Evolutionary conservation across 2,329 filamentous ascomycete genomes (phyloP).

Genomic region (Aspergillus sp.): DNA sequence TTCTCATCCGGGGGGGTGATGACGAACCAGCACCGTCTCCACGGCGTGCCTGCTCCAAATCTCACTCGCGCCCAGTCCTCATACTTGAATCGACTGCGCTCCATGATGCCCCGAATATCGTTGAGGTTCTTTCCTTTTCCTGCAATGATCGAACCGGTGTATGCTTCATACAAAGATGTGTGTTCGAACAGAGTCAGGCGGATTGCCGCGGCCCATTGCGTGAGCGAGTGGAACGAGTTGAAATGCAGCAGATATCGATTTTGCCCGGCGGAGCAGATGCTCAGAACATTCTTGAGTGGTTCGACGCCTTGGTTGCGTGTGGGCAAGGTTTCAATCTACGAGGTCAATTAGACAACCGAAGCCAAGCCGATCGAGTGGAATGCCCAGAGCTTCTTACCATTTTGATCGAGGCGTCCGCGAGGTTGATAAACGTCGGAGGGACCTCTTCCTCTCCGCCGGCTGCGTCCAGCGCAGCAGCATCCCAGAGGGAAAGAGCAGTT

Average conservation of each 20-base stretch:
- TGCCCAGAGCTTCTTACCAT: conserved; percentile 64
- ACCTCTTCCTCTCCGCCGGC: conserved; percentile 83
- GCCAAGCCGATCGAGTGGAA: too few relatives aligned
- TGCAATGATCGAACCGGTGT: conserved; percentile 91
- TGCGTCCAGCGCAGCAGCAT: conserved; percentile 84
- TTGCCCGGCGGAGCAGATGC: conserved; percentile 89
- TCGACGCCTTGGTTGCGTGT: conserved; percentile 75
- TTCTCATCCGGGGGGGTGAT: conserved; percentile 92
- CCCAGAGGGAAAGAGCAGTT: conserved; percentile 93
- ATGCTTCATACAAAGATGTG: conserved; percentile 88
- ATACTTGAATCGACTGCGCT: conserved; percentile 70
- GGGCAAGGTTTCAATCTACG: conserved; percentile 81
- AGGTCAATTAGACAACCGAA: background rate
- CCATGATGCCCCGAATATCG: conserved; percentile 87
- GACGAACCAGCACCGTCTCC: conserved; percentile 96
- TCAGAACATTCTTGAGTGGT: conserved; percentile 89
- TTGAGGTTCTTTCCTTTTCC: conserved; percentile 88
- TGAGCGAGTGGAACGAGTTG: conserved; percentile 86
- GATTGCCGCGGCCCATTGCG: conserved; percentile 95
- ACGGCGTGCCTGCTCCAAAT: conserved; percentile 93
- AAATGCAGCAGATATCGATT: conserved; percentile 97
- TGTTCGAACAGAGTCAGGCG: conserved; percentile 93
- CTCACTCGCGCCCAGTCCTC: conserved; percentile 95
- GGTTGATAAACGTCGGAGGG: conserved; percentile 88
- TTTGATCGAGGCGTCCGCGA: conserved; percentile 96